A percentile compares a stretch with the other conserved stretches of the same genome.
Evolutionary conservation across 805 yeast genomes (phyloP).

Genomic region (Priceomyces haplophilus): DNA sequence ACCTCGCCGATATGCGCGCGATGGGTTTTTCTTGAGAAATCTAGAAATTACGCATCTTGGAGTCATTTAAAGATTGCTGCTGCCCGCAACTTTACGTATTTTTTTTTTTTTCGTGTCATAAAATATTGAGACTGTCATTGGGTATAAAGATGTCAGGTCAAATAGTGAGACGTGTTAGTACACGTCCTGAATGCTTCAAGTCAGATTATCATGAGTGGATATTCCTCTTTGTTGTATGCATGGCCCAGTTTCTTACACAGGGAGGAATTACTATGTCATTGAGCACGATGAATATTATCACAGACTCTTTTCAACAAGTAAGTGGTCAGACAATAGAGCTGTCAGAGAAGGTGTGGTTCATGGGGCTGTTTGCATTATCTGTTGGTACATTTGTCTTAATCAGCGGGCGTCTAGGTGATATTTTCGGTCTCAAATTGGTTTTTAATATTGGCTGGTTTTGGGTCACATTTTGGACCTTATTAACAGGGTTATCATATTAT

Average conservation of each 20-base stretch:
- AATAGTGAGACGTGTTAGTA: not conserved
- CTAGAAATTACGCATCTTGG: no score
- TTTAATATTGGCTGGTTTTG: constrained; percentile 55
- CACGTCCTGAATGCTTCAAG: constrained; percentile 15
- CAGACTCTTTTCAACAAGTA: constrained; percentile 21
- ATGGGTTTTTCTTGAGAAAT: no score
- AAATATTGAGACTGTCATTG: no score
- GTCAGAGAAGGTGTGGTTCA: constrained; percentile 54
- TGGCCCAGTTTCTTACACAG: constrained; percentile 38
- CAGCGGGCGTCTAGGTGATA: constrained; percentile 70
- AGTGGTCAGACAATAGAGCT: constrained; percentile 7
- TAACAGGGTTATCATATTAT: constrained; percentile 58
- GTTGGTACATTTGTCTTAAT: constrained; percentile 70
- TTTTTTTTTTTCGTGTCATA: no score
- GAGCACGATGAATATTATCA: constrained; percentile 35
- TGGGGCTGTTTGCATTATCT: constrained; percentile 68
- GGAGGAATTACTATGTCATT: constrained; percentile 38
- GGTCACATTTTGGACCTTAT: constrained; percentile 54
- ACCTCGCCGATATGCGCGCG: no score
- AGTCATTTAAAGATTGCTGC: no score
- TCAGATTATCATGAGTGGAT: constrained; percentile 23
- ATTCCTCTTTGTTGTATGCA: constrained; percentile 20
- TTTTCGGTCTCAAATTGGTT: constrained; percentile 59
- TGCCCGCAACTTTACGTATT: no score
- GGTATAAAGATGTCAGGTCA: no score